Evolutionary conservation across 1,139 yeast species (phyloP).

Genomic region (Wickerhamiella infanticola): DNA sequence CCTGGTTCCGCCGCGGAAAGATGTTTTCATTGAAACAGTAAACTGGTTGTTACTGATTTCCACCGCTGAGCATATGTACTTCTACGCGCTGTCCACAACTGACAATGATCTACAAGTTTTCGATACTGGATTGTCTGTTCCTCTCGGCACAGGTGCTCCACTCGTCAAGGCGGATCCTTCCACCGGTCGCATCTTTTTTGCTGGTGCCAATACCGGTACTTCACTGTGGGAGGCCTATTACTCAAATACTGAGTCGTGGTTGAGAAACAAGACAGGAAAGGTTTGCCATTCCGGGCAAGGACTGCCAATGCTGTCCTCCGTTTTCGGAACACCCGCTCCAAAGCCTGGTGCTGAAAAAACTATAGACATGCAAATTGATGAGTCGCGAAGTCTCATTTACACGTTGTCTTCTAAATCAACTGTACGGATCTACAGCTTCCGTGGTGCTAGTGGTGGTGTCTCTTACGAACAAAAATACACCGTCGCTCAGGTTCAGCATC

Average conservation of each 20-base stretch:
- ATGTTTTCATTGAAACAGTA: conserved; percentile 66
- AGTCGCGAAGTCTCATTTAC: conserved; percentile 60
- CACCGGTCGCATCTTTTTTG: conserved; percentile 70
- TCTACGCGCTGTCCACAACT: conserved; percentile 49
- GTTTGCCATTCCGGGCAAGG: conserved; percentile 13
- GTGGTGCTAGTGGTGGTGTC: background rate
- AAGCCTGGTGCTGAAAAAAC: conserved; percentile 32
- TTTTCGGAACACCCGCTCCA: conserved; percentile 7
- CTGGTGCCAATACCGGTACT: conserved; percentile 60
- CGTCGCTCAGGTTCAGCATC: conserved; percentile 1
- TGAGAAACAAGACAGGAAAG: conserved; percentile 28
- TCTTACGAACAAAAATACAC: background rate
- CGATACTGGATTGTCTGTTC: conserved; percentile 70
- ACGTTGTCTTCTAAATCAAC: conserved; percentile 70
- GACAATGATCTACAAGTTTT: conserved; percentile 47
- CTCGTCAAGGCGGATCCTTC: conserved; percentile 42
- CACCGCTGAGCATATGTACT: conserved; percentile 64
- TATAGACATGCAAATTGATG: conserved; percentile 54
- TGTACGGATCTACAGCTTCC: conserved; percentile 61
- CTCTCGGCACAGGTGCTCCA: conserved; percentile 56
- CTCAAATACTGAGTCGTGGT: conserved; percentile 78
- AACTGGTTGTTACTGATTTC: conserved; percentile 59
- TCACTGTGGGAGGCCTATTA: conserved; percentile 83
- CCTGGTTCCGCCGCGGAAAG: conserved; percentile 57
- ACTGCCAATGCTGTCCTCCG: conserved; percentile 8